Base-by-base conservation (phyloP, 108 stramenopile genomes). In the Phaeodactylum tricornutum region DNA sequence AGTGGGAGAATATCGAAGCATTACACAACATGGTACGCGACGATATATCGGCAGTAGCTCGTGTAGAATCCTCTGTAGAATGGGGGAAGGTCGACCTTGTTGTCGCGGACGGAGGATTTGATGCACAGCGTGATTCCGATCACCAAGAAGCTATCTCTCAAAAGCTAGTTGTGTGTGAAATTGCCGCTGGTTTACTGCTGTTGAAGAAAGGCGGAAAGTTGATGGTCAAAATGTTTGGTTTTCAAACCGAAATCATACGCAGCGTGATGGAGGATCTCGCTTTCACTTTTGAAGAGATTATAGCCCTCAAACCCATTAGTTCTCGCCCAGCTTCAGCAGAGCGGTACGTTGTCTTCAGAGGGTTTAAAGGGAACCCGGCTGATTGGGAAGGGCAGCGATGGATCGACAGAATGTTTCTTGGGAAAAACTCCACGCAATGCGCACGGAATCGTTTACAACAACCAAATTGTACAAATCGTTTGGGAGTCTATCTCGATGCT, bases 71-170 rank as follows among this genome's bases (percentile, higher is more conserved):
- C 14, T 15, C 4, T 9, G 27, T 16, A n/a, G 40, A 15, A 24
- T 17, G 27, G 20, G 24, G 25, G 39, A 56, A 57, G 22, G 75
- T 80, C 16, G 53, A 87, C 43, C 59, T 87, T 24, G 86, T 92
- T 1, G 72, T 92, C 22, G 80, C 85, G 9, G 91, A 92, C 55
- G 91, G 91, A 2, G 91, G 91, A 22, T 79, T 88, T 63, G 91
- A 92, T 69, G 81, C 80, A 1, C 91, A 92, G 59, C 72, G 91
- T 24, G 69, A 88, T 50, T 67, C 69, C n/a, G 66, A 72, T 46
- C 45, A 68, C 53, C 91, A 88, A 61, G 90, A 92, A 66, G 66
- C 51, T 29, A 29, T 80, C 34, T 59, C 90, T 1, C 69, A 72
- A 58, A 73, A 79, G 32, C 41, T 92, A 27, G 55, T 92, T 12